phyloP scores from a whole-genome alignment of 208 protist genomes.

The Acanthamoeba castellanii region DNA sequence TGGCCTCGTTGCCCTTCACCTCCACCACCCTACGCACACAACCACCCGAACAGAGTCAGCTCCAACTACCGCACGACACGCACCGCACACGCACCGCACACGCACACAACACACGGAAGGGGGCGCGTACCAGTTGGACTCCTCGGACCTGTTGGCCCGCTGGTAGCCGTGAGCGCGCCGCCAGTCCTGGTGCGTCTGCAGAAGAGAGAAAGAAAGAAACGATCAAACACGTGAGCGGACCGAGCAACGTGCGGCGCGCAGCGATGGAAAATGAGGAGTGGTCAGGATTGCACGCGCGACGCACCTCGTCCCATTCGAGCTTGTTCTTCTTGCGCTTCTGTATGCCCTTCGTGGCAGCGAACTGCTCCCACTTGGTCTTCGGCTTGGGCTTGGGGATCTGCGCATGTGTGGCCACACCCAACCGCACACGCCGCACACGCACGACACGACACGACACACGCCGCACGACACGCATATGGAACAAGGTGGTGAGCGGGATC shows the following conservation, averaged over 20 bases:
- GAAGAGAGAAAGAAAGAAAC: not conserved
- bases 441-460: not conserved
- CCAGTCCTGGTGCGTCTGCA: slow-evolving; percentile 70
- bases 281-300: not conserved
- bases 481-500: too few relatives aligned
- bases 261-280: not conserved
- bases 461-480: too few relatives aligned
- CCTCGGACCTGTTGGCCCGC: slow-evolving; percentile 58
- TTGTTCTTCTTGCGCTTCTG: slow-evolving; percentile 75
- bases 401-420: not conserved
- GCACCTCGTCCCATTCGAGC: slow-evolving; percentile 73
- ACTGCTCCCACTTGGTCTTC: slow-evolving; percentile 58
- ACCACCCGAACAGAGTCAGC: not conserved
- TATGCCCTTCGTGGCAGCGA: slow-evolving; percentile 68
- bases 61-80: not conserved
- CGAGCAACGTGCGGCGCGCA: not conserved
- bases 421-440: not conserved
- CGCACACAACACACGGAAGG: not conserved
- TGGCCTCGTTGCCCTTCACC: slow-evolving; percentile 44
- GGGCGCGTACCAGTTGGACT: slow-evolving; percentile 19
- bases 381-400: slow-evolving; percentile 73
- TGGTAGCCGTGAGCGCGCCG: slow-evolving; percentile 70
- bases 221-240: not conserved
- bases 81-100: not conserved
- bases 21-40: not conserved